A percentile compares a stretch with the other conserved stretches of the same genome.
These are phyloP conservation scores for Kodamaea neixiangensis DNA, from an alignment of 805 yeast genomes.

Conservation along the genomic window DNA sequence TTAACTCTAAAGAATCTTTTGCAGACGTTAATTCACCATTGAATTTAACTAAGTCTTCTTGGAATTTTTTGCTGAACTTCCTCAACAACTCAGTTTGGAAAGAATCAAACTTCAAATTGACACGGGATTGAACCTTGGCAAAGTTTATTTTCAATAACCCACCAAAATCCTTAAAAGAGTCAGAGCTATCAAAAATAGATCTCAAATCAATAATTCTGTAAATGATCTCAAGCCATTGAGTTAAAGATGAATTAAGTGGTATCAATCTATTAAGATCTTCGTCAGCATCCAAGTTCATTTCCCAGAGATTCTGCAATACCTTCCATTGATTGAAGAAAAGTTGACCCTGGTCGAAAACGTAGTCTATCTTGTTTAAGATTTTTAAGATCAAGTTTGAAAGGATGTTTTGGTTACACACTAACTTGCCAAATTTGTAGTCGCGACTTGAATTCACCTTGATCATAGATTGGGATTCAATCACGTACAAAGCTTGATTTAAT, in stretches of 20 bases:
- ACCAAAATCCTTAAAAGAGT: constrained; percentile 42
- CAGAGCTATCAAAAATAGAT: constrained; percentile 52
- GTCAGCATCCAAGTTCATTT: constrained; percentile 41
- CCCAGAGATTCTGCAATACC: constrained; percentile 61
- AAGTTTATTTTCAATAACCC: constrained; percentile 40
- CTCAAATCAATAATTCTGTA: constrained; percentile 46
- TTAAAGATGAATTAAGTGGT: constrained; percentile 10
- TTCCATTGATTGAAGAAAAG: constrained; percentile 54
- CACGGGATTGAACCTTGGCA: constrained; percentile 54
- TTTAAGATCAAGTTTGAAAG: background rate
- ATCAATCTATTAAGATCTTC: constrained; percentile 36
- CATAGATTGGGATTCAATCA: constrained; percentile 20
- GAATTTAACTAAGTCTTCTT: constrained; percentile 27
- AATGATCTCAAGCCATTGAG: constrained; percentile 53
- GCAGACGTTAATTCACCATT: constrained; percentile 31
- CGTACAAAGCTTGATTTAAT: constrained; percentile 18
- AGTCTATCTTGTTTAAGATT: constrained; percentile 30
- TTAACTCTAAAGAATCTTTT: constrained; percentile 31
- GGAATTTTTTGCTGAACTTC: constrained; percentile 43
- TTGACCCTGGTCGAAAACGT: constrained; percentile 25
- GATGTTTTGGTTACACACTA: background rate
- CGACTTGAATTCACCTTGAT: constrained; percentile 9
- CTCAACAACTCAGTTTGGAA: constrained; percentile 54
- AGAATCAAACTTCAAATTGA: constrained; percentile 53
- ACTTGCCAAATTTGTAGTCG: background rate